Evolutionary conservation across 2,329 filamentous ascomycete species (phyloP).

Genomic region (Alternaria ethzedia): DNA sequence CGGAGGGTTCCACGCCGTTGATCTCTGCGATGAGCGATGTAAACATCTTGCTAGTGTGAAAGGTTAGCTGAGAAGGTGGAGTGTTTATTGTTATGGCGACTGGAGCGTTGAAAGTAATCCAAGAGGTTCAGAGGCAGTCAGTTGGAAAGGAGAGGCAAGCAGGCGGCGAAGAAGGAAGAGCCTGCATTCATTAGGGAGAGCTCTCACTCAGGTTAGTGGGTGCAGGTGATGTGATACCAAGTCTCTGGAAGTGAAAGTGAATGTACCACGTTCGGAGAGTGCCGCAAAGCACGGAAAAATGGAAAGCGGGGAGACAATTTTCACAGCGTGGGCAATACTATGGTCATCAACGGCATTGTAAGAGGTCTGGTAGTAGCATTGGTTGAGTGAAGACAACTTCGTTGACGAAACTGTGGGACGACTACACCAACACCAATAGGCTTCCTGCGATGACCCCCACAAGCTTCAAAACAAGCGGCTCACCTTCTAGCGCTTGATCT

Average conservation of each 20-base stretch:
- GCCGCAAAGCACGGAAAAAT: not conserved
- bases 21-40: not conserved
- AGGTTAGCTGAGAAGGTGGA: not conserved
- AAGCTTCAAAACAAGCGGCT: not conserved
- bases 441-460: not conserved
- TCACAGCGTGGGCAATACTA: not conserved
- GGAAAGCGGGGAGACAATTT: not conserved
- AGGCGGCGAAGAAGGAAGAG: not conserved
- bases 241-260: not conserved
- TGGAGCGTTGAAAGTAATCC: not conserved
- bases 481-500: not conserved
- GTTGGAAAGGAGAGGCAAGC: not conserved
- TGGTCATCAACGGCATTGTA: too few relatives aligned
- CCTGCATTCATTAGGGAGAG: not conserved
- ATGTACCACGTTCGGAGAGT: not conserved
- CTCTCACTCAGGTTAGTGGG: not conserved
- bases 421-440: not conserved
- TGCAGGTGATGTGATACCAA: not conserved
- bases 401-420: too few relatives aligned
- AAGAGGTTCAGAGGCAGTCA: not conserved
- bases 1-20: not conserved
- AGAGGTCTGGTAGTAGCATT: not conserved
- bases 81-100: too few relatives aligned
- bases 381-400: not conserved
- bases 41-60: not conserved